These are phyloP conservation scores for Heritiera littoralis DNA, from an alignment of 345 rosid genomes.

Conservation along the genomic window DNA sequence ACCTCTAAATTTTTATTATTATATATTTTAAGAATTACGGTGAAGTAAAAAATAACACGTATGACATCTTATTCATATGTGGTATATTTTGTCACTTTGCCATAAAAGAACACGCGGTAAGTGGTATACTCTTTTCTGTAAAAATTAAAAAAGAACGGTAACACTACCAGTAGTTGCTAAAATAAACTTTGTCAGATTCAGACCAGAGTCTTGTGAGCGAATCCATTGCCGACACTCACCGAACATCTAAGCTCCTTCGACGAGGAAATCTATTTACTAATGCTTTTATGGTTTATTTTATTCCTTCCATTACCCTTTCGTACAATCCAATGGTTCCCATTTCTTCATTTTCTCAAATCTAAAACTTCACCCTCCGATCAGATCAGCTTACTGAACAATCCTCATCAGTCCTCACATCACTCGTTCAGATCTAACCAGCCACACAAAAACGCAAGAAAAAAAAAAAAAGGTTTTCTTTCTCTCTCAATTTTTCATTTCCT, in stretches of 20 bases:
- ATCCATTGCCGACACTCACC: slow-evolving; percentile 49
- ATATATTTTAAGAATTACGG: background rate
- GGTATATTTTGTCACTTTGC: background rate
- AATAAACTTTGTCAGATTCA: background rate
- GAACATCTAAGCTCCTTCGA: slow-evolving; percentile 18
- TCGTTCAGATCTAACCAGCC: slow-evolving; percentile 45
- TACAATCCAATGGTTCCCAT: slow-evolving; percentile 46
- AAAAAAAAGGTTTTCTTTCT: background rate
- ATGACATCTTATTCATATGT: background rate
- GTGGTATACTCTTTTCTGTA: background rate
- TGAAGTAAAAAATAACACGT: background rate
- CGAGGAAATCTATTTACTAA: slow-evolving; percentile 24
- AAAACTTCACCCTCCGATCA: slow-evolving; percentile 50
- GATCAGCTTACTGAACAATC: slow-evolving; percentile 35
- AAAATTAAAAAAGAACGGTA: background rate
- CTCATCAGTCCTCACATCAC: background rate
- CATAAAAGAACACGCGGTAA: background rate
- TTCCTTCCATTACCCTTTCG: slow-evolving; percentile 5
- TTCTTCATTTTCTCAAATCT: slow-evolving; percentile 46
- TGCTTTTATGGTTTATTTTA: background rate
- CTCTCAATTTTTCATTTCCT: slow-evolving; percentile 25
- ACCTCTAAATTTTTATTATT: too few species aligned
- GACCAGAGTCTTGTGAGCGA: background rate
- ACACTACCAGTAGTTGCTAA: too few species aligned
- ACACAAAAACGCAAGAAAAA: background rate